A percentile compares a stretch with the other conserved stretches of the same genome.
These are phyloP conservation scores for Balamuthia mandrillaris DNA, from an alignment of 208 protist genomes.

Conservation along the genomic window DNA sequence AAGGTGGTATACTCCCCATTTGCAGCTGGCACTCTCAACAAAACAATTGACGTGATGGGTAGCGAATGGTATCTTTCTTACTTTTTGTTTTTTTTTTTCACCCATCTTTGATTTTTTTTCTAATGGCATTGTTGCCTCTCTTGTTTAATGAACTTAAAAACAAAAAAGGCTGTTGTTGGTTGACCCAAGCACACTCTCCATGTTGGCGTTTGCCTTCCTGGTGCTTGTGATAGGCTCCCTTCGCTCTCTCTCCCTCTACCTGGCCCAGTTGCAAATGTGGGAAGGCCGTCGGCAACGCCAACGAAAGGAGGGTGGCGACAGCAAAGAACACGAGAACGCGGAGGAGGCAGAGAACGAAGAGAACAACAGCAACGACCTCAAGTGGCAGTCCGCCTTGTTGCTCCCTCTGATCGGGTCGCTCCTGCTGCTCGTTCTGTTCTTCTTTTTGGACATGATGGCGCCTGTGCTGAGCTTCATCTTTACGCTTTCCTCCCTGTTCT, in stretches of 20 bases:
- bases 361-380: slow-evolving; percentile 21
- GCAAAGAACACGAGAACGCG: too few species aligned
- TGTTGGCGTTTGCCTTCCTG: background rate
- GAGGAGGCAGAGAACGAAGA: background rate
- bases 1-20: too few species aligned
- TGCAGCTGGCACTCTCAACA: too few species aligned
- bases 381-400: slow-evolving; percentile 3
- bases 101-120: too few species aligned
- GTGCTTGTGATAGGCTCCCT: background rate
- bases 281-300: too few species aligned
- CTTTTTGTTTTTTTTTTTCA: too few species aligned
- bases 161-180: background rate
- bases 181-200: background rate
- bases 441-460: slow-evolving; percentile 5
- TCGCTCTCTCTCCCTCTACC: background rate
- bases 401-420: slow-evolving; percentile 31
- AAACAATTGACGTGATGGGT: too few species aligned
- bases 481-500: slow-evolving; percentile 14
- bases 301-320: too few species aligned
- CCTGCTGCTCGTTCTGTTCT: slow-evolving; percentile 36
- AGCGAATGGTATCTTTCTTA: too few species aligned
- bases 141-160: too few species aligned
- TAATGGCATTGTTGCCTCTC: too few species aligned
- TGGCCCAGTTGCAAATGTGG: background rate
- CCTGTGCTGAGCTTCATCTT: background rate